Evolutionary conservation across 352 stramenopile species (phyloP).

Genomic region (Albugo candida): DNA sequence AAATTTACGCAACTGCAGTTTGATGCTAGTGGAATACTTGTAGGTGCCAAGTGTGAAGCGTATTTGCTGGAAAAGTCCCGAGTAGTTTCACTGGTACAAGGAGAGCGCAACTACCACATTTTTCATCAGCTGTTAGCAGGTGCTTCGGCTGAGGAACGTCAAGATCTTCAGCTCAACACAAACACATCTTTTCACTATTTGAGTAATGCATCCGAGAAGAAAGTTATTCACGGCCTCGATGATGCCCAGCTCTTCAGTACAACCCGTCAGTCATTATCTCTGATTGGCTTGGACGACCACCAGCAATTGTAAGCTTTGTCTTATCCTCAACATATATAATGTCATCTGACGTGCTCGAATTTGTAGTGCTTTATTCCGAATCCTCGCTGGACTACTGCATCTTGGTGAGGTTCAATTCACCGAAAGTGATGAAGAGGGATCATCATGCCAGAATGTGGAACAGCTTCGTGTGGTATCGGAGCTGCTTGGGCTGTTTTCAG

Average conservation of each 20-base stretch:
- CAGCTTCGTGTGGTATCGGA: constrained; percentile 55
- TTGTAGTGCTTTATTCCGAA: constrained; percentile 49
- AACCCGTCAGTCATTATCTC: constrained; percentile 56
- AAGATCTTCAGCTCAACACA: constrained; percentile 43
- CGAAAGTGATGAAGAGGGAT: constrained; percentile 45
- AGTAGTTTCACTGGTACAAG: constrained; percentile 85
- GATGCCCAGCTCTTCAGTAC: constrained; percentile 65
- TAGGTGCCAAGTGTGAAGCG: constrained; percentile 80
- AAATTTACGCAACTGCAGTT: constrained; percentile 85
- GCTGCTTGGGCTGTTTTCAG: constrained; percentile 77
- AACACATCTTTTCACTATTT: constrained; percentile 54
- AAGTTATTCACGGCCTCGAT: constrained; percentile 58
- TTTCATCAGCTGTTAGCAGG: constrained; percentile 88
- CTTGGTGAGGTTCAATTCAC: constrained; percentile 91
- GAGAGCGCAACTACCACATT: constrained; percentile 95
- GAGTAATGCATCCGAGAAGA: constrained; percentile 41
- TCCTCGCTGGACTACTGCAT: constrained; percentile 84
- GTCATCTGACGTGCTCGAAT: too few species aligned
- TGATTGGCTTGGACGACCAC: constrained; percentile 42
- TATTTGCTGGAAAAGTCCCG: constrained; percentile 93
- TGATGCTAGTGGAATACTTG: constrained; percentile 49
- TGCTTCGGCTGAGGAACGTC: constrained; percentile 24
- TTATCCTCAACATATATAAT: too few species aligned
- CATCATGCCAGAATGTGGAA: constrained; percentile 39
- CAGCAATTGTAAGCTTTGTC: constrained; percentile 10